Evolutionary conservation across 306 rosid genomes (phyloP).

Genomic region (Rosa persica): DNA sequence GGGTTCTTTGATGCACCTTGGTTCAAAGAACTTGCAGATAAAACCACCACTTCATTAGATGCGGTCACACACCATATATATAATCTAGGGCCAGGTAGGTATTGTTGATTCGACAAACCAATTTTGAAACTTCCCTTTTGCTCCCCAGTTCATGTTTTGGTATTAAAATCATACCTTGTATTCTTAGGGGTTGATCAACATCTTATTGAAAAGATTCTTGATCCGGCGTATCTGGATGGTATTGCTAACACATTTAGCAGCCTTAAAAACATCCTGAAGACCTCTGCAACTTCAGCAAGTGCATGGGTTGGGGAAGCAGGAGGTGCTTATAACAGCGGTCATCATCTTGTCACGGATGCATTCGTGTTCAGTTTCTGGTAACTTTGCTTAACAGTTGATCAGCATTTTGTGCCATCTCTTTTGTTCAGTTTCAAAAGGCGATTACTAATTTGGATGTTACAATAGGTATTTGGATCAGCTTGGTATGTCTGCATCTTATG

Average conservation of each 20-base stretch:
- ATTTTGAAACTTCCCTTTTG: background rate
- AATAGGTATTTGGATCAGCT: constrained; percentile 94
- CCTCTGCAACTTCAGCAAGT: constrained; percentile 46
- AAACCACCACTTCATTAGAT: constrained; percentile 45
- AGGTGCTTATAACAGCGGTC: constrained; percentile 93
- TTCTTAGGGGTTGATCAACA: constrained; percentile 65
- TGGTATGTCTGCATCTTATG: constrained; percentile 78
- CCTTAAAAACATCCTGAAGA: constrained; percentile 53
- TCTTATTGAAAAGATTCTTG: constrained; percentile 61
- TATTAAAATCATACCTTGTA: constrained; percentile 11
- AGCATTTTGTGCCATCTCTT: background rate
- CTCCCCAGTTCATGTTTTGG: constrained; percentile 13
- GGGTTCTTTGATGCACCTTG: constrained; percentile 82
- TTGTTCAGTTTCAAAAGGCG: background rate
- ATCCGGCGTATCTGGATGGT: constrained; percentile 65
- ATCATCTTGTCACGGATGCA: constrained; percentile 74
- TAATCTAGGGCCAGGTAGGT: constrained; percentile 97
- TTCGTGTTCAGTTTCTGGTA: constrained; percentile 86
- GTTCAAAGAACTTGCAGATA: constrained; percentile 57
- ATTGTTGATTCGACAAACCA: constrained; percentile 5
- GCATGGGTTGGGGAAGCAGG: constrained; percentile 99
- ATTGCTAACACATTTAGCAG: constrained; percentile 48
- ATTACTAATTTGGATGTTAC: background rate
- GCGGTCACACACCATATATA: constrained; percentile 81
- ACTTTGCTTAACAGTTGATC: background rate